Evolutionary conservation across 306 rosid genomes (phyloP).

Genomic region (Notholithocarpus densiflorus): DNA sequence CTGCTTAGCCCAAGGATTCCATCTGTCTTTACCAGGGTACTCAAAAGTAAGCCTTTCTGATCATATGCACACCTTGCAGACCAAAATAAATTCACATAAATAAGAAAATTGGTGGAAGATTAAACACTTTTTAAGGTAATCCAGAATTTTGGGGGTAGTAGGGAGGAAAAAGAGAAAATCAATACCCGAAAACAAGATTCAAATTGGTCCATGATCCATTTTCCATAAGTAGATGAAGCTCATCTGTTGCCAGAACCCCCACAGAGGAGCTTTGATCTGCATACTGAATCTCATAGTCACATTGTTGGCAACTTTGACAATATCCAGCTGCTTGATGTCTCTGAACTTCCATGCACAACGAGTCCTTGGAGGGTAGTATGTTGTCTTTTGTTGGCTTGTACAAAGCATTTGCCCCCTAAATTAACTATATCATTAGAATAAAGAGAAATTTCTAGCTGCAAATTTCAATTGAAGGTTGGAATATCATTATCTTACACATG

Average conservation of each 20-base stretch:
- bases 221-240: slow-evolving; percentile 43
- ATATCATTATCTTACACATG: slow-evolving; percentile 1
- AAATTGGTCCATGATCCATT: slow-evolving; percentile 60
- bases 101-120: slow-evolving; percentile 23
- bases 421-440: slow-evolving; percentile 30
- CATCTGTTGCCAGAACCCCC: slow-evolving; percentile 74
- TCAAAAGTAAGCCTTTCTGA: slow-evolving; percentile 69
- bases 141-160: not conserved
- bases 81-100: slow-evolving; percentile 4
- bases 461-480: not conserved
- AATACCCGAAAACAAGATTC: slow-evolving; percentile 69
- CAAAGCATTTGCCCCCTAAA: slow-evolving; percentile 66
- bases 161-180: not conserved
- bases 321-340: slow-evolving; percentile 38
- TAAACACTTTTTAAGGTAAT: not conserved
- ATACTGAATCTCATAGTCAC: slow-evolving; percentile 82
- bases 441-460: slow-evolving; percentile 17
- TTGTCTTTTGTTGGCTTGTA: slow-evolving; percentile 66
- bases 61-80: slow-evolving; percentile 77
- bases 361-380: slow-evolving; percentile 42
- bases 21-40: slow-evolving; percentile 61
- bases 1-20: slow-evolving; percentile 76
- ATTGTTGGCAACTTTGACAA: slow-evolving; percentile 52
- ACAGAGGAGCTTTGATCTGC: slow-evolving; percentile 79
- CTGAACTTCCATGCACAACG: slow-evolving; percentile 58